Evolutionary conservation across 179 eudicot genomes (phyloP).

Genomic region (Actinidia arguta): DNA sequence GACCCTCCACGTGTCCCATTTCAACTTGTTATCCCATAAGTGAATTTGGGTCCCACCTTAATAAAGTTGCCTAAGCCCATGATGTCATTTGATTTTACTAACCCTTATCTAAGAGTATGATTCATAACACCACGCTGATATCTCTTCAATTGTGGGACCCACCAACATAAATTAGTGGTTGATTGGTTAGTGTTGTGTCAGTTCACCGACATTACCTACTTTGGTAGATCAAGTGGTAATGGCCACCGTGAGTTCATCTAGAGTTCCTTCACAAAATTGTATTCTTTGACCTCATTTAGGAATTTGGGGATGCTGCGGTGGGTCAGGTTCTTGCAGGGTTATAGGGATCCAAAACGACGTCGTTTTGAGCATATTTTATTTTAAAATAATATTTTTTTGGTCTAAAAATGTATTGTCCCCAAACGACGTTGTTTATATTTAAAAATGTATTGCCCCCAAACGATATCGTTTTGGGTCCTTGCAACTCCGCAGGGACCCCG

Average conservation of each 20-base stretch:
- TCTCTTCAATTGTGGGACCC: neutral
- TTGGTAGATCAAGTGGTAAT: neutral
- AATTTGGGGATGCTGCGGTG: too few relatives aligned
- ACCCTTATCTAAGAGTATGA: conserved; percentile 1
- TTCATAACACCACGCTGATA: neutral
- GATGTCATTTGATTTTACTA: conserved; percentile 30
- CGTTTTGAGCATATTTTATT: too few relatives aligned
- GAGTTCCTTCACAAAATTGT: too few relatives aligned
- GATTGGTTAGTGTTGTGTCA: conserved; percentile 7
- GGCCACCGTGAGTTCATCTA: neutral
- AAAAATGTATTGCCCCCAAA: too few relatives aligned
- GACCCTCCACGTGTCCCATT: conserved; percentile 8
- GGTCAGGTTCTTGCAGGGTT: too few relatives aligned
- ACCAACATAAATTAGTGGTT: neutral
- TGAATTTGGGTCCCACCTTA: conserved; percentile 16
- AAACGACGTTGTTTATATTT: too few relatives aligned
- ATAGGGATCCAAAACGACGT: too few relatives aligned
- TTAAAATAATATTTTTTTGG: too few relatives aligned
- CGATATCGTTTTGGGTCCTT: too few relatives aligned
- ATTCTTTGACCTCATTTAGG: too few relatives aligned
- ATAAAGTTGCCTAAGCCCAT: conserved; percentile 29
- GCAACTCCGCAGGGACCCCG: too few relatives aligned
- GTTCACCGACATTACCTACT: conserved; percentile 27
- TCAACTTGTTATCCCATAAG: neutral
- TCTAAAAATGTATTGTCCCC: too few relatives aligned